Evolutionary conservation across 257 asterid species (phyloP), one percentile per base, ranked within the genome.

Genomic region (Solanum rostratum): DNA sequence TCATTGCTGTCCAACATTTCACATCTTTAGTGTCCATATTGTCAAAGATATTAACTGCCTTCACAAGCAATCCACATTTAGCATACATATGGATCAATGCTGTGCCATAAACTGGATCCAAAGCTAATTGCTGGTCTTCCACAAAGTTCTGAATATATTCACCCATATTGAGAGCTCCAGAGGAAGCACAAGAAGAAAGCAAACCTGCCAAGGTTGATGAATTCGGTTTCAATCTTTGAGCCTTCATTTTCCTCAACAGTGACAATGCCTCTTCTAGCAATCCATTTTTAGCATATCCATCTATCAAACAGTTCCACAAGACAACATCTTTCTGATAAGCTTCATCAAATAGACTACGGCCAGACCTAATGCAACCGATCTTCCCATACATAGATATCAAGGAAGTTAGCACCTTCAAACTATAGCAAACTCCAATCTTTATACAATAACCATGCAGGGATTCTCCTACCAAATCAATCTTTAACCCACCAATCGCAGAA

Each of bases 241-340:
- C 86, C 92, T 89, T 88, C 93, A 94, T 91, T 30, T 79, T 69
- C 53, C 85, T 83, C 65, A 92, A 49, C 84, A 91, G 53, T 18
- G 66, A 85, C 33, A 85, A 18, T 20, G 95, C 92, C 80, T 87
- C 92, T 85, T 89, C 87, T 57, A 91, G 62, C 83, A 84, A 85
- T 45, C 91, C 89, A 30, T 46, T 55, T 90, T 87, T 92, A 15
- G 93, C 92, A 86, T 92, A 91, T 62, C 89, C 90, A 85, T 92
- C 93, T n/a, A 94, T 90, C 18, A 92, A 88, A 89, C 93, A 91
- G 88, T 94, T 94, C 97, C 97, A 92, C 88, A 90, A 63, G 54
- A 90, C 87, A n/a, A 90, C 86, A 84, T 92, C 97, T 66, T 86
- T 91, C 30, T 39, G 88, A 86, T 80, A 49, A 59, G 83, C 84